phyloP scores from a whole-genome alignment of 2,329 filamentous ascomycete genomes.

The Neonectria neomacrospora region DNA sequence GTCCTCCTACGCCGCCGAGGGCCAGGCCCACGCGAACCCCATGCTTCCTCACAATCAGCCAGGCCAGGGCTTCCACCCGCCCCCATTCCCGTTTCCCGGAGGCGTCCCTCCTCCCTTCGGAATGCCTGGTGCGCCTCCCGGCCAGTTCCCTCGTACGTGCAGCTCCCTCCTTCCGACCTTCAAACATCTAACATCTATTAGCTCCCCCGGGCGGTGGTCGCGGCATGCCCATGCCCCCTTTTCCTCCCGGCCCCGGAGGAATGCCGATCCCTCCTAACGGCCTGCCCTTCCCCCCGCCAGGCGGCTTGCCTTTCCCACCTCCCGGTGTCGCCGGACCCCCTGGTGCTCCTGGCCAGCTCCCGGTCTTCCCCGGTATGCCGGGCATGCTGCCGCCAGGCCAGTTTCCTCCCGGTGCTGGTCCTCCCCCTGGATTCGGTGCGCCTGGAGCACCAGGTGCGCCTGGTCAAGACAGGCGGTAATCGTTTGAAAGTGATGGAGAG shows the following conservation, averaged over 20 bases:
- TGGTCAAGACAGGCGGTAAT: conserved; percentile 55
- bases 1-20: conserved; percentile 92
- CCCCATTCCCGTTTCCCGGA: conserved; percentile 73
- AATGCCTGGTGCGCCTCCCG: conserved; percentile 57
- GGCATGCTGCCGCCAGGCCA: conserved; percentile 55
- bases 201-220: conserved; percentile 64
- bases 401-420: conserved; percentile 53
- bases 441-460: conserved; percentile 50
- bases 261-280: conserved; percentile 56
- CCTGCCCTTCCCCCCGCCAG: conserved; percentile 50
- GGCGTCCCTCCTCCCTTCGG: conserved; percentile 69
- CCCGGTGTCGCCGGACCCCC: conserved; percentile 48
- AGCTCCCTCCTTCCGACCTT: neutral
- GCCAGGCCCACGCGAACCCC: conserved; percentile 86
- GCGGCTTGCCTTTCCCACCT: conserved; percentile 52
- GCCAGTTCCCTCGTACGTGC: conserved; percentile 62
- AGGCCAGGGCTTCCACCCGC: conserved; percentile 61
- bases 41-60: conserved; percentile 80
- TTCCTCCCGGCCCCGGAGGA: conserved; percentile 57
- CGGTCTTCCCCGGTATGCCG: conserved; percentile 49
- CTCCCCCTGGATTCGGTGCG: conserved; percentile 50
- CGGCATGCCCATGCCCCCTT: conserved; percentile 60
- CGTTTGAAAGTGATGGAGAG: conserved; percentile 5
- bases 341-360: conserved; percentile 42
- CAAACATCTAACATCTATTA: conserved; percentile 27